Evolutionary conservation across 768 basidiomycete genomes (phyloP), one percentile per base, ranked within the genome.

Genomic region (Suillus hirtellus): DNA sequence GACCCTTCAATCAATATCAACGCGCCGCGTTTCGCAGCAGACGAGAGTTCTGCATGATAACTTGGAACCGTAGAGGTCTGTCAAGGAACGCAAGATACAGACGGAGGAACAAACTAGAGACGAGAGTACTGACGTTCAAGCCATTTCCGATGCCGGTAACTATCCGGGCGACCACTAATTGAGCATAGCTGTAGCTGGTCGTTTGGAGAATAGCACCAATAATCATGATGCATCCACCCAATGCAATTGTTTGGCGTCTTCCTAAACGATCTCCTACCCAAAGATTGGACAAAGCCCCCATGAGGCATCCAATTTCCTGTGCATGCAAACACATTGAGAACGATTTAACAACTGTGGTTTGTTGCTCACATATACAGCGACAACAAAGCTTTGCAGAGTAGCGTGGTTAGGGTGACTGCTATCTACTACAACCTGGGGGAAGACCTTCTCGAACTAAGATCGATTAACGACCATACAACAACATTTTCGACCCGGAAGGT

Each of bases 81-180:
- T 53, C 35, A 40, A 10, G 27, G 17, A 27, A 49, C 38, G 12
- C 5, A n/a, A 43, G 21, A 10, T 38, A 14, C n/a, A 43, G 43
- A 7, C 2, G 17, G 3, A 6, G 47, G 27, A 43, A 52, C 34
- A 44, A 15, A 49, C 54, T 58, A 34, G 40, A 24, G 15, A 40
- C 21, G 10, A 6, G 9, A 17, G 27, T 21, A 74, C 80, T 12
- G 64, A 84, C 84, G 66, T 86, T 86, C 49, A 88, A 70, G 27
- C 86, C 88, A 65, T 89, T 89, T 19, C 88, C 87, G n/a, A 88
- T 66, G 17, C 88, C 87, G 3, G 86, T 86, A 50, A 87, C 67
- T 61, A 85, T 78, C 11, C 87, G 81, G 4, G 86, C 87, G 17
- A 88, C 84, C 49, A 88, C 78, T 65, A 89, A 80, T 67, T 88